phyloP scores from a whole-genome alignment of 2,329 filamentous ascomycete species.

The Orbilia ellipsospora region DNA sequence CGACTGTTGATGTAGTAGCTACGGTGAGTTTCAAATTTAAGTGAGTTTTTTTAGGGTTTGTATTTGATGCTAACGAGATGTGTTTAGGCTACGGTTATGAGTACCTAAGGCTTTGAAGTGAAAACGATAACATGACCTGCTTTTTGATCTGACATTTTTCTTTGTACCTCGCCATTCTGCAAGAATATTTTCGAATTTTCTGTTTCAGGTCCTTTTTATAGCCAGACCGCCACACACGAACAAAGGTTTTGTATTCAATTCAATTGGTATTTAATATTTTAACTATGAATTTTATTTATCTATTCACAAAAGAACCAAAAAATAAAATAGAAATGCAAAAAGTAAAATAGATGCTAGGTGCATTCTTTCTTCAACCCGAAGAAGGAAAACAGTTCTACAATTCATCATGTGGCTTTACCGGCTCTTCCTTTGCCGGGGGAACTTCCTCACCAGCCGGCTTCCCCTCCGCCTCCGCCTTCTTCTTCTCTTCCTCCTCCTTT shows the following conservation, averaged over 20 bases:
- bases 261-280: slow-evolving; percentile 11
- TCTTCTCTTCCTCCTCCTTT: slow-evolving; percentile 27
- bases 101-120: not conserved
- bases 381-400: slow-evolving; percentile 49
- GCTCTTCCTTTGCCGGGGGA: slow-evolving; percentile 19
- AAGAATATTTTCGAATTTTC: no score
- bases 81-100: slow-evolving; percentile 11
- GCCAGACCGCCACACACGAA: no score
- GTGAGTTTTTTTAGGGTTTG: not conserved
- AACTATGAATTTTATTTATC: slow-evolving; percentile 22
- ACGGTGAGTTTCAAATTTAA: slow-evolving; percentile 17
- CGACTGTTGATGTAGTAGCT: slow-evolving; percentile 18
- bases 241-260: no score
- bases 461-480: slow-evolving; percentile 35
- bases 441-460: slow-evolving; percentile 25
- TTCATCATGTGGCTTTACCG: slow-evolving; percentile 56
- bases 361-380: slow-evolving; percentile 7
- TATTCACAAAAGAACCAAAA: slow-evolving; percentile 38
- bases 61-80: not conserved
- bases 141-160: no score
- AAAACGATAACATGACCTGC: no score
- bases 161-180: no score
- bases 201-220: no score
- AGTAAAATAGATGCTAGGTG: not conserved
- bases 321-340: not conserved